A percentile compares a stretch with the other conserved stretches of the same genome.
These are phyloP conservation scores for Rhododendron molle DNA, from an alignment of 148 eudicot genomes.

Conservation along the genomic window DNA sequence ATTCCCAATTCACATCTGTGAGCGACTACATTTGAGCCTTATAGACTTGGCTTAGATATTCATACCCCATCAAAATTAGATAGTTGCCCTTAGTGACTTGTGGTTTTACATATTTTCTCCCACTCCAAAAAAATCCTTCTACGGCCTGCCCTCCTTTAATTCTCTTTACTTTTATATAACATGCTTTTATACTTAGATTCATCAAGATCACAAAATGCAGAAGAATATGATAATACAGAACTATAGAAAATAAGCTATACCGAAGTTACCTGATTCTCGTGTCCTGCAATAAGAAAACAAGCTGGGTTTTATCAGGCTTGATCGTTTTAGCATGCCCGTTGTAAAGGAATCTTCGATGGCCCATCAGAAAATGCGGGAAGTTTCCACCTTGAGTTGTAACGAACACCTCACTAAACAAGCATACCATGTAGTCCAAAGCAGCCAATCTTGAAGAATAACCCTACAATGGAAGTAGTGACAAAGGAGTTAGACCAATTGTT, in stretches of 20 bases:
- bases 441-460: constrained; percentile 85
- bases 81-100: not conserved
- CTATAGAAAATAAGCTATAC: not conserved
- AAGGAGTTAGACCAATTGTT: not conserved
- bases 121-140: not conserved
- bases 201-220: not conserved
- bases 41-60: not conserved
- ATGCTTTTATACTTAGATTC: not conserved
- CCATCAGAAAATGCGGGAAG: constrained; percentile 90
- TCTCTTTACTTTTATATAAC: not conserved
- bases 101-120: not conserved
- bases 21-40: not conserved
- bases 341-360: constrained; percentile 66
- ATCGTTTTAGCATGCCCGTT: constrained; percentile 88
- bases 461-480: constrained; percentile 26
- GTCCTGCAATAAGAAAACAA: constrained; percentile 58
- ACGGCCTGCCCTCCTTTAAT: not conserved
- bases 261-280: constrained; percentile 49
- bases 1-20: not conserved
- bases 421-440: constrained; percentile 76
- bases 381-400: constrained; percentile 94
- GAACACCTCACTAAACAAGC: constrained; percentile 79
- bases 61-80: not conserved
- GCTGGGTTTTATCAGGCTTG: constrained; percentile 71
- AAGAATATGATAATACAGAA: not conserved